These are phyloP conservation scores for Penicillium sp. DNA, from an alignment of 2,329 filamentous ascomycete species.

Conservation along the genomic window DNA sequence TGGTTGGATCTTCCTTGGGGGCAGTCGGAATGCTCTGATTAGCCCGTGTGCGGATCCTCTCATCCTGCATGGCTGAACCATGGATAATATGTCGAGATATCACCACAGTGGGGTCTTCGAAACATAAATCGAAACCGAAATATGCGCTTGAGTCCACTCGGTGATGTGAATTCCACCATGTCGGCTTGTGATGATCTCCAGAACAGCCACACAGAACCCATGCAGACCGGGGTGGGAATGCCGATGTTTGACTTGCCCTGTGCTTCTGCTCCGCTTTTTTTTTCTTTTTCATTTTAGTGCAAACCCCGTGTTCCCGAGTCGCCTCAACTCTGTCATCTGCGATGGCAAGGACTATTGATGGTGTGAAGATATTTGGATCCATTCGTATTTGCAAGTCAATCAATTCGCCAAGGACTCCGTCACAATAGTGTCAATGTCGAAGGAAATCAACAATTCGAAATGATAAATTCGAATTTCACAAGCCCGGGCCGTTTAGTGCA, in stretches of 20 bases:
- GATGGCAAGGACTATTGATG: not conserved
- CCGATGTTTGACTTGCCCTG: slow-evolving; percentile 18
- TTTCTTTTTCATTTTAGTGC: slow-evolving; percentile 1
- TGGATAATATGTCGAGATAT: slow-evolving; percentile 4
- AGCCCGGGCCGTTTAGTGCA: slow-evolving; percentile 13
- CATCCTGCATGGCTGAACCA: slow-evolving; percentile 5
- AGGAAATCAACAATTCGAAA: no score
- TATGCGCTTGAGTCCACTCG: not conserved
- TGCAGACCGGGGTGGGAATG: slow-evolving; percentile 22
- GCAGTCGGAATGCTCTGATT: slow-evolving; percentile 8
- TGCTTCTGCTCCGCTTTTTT: slow-evolving; percentile 9
- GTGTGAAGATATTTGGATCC: not conserved
- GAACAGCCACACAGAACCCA: slow-evolving; percentile 6
- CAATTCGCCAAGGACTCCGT: no score
- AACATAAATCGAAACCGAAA: not conserved
- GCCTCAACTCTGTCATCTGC: slow-evolving; percentile 7
- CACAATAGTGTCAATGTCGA: no score
- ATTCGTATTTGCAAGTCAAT: no score
- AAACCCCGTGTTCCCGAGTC: slow-evolving; percentile 4
- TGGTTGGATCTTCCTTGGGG: slow-evolving; percentile 7
- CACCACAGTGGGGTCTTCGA: not conserved
- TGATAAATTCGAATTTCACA: not conserved
- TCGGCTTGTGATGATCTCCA: not conserved
- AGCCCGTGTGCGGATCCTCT: no score
- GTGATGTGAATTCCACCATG: not conserved